Conservation (phyloP, 176 grass and related monocot genomes). For the Puya raimondii region DNA sequence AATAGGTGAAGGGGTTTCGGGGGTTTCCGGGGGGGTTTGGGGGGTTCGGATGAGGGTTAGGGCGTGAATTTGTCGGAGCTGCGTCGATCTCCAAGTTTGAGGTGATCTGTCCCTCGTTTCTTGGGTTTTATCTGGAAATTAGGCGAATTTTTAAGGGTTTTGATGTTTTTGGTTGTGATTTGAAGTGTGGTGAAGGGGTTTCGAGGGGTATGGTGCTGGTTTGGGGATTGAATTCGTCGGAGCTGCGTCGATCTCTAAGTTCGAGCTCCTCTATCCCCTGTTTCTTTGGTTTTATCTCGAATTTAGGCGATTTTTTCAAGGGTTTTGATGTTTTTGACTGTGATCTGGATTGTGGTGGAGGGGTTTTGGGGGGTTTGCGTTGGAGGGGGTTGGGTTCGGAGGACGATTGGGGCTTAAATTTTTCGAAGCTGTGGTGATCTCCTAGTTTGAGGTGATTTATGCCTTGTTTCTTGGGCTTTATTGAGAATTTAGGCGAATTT, state of each 20-base stretch:
- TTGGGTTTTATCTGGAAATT: background rate
- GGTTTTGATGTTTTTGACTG: too few species aligned
- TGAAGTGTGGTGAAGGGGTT: slow-evolving; percentile 1
- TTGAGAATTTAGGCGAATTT: too few species aligned
- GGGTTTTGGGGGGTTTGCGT: too few species aligned
- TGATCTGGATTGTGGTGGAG: too few species aligned
- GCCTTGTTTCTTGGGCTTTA: too few species aligned
- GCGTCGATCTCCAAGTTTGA: background rate
- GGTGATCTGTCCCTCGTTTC: background rate
- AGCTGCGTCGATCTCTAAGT: background rate
- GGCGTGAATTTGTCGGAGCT: background rate
- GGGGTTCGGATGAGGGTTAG: background rate
- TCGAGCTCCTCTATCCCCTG: background rate
- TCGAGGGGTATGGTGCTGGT: background rate
- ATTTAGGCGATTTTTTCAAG: background rate
- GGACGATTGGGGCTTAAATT: too few species aligned
- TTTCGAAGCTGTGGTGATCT: too few species aligned
- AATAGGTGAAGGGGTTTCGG: background rate
- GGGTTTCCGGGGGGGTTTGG: background rate
- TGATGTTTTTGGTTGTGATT: background rate
- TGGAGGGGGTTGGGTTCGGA: too few species aligned
- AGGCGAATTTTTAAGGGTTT: background rate
- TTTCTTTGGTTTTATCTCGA: background rate
- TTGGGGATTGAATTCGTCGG: background rate
- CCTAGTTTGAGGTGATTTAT: too few species aligned